Evolutionary conservation across 2,329 filamentous ascomycete genomes (phyloP).

Genomic region (Epicoccum nigrum): DNA sequence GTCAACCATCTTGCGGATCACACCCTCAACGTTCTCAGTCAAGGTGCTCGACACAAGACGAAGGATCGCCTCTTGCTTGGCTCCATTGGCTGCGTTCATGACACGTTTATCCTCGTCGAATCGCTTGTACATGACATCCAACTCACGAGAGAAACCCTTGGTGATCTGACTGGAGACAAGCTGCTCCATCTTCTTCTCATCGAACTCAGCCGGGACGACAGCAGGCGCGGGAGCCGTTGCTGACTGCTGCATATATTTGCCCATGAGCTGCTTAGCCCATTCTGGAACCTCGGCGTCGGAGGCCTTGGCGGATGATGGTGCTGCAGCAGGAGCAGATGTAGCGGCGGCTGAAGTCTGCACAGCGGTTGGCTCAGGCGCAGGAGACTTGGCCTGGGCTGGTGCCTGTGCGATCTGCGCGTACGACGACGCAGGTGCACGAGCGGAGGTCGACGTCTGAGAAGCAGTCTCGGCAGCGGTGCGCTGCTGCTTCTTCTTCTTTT

Average conservation of each 20-base stretch:
- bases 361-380: conserved; percentile 28
- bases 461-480: conserved; percentile 55
- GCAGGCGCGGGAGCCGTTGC: conserved; percentile 21
- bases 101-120: conserved; percentile 73
- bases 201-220: conserved; percentile 32
- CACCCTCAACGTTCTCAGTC: conserved; percentile 75
- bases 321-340: conserved; percentile 1
- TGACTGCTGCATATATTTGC: conserved; percentile 34
- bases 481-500: conserved; percentile 80
- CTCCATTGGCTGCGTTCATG: conserved; percentile 65
- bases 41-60: conserved; percentile 71
- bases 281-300: conserved; percentile 40
- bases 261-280: conserved; percentile 46
- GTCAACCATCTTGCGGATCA: conserved; percentile 76
- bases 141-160: conserved; percentile 53
- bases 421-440: conserved; percentile 41
- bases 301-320: conserved; percentile 24
- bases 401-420: conserved; percentile 52
- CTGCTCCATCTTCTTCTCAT: conserved; percentile 62
- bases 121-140: conserved; percentile 63
- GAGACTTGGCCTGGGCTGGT: conserved; percentile 37
- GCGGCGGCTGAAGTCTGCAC: conserved; percentile 12
- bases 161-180: conserved; percentile 57
- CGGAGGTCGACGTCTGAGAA: conserved; percentile 50
- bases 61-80: conserved; percentile 73